Base-by-base conservation (phyloP, 2,329 filamentous ascomycete species). In the Rutstroemia sydowiana region DNA sequence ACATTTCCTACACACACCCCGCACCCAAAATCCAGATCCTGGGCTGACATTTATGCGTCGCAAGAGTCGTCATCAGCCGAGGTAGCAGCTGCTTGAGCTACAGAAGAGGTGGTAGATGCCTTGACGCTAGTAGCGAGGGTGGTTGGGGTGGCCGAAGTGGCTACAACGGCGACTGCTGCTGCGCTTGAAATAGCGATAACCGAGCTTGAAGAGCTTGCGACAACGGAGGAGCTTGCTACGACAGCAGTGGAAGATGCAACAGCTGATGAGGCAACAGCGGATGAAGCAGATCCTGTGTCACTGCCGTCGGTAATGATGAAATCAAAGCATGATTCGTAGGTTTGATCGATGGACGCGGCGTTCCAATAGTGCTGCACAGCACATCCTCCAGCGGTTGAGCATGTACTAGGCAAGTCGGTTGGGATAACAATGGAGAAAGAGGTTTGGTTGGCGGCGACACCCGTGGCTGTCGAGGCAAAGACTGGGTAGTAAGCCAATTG, bases 291-390 rank as follows among this genome's bases (percentile, higher is more conserved):
- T 14, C 18, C 16, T 1, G 48, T 44, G 1, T 20, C 28, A 3
- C 32, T 28, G 3, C 26, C 31, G 16, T 52, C 56, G 36, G 54
- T 56, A 23, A 63, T 55, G 7, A 54, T 56, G 55, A 80, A 78
- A 64, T 79, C 77, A 52, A 79, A 67, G 61, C 76, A 79, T 47
- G 70, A 70, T 67, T 78, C 74, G 63, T 80, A 79, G n/a, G 76
- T 78, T 71, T 80, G 77, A 57, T 75, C 63, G 45, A 76, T 71
- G 37, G 60, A 62, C 13, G 67, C 60, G 8, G 75, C 74, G 56
- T 77, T 67, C 76, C 76, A 79, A 65, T 64, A 77, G 71, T 76
- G 76, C 63, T 79, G 77, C 43, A 81, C 70, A 6, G 77, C 58
- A 52, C 61, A 64, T 11, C 48, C 58, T 39, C 61, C 60, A 43